Evolutionary conservation across 306 rosid genomes (phyloP), one percentile per base, ranked within the genome.

Genomic region (Pterocarpus santalinus): DNA sequence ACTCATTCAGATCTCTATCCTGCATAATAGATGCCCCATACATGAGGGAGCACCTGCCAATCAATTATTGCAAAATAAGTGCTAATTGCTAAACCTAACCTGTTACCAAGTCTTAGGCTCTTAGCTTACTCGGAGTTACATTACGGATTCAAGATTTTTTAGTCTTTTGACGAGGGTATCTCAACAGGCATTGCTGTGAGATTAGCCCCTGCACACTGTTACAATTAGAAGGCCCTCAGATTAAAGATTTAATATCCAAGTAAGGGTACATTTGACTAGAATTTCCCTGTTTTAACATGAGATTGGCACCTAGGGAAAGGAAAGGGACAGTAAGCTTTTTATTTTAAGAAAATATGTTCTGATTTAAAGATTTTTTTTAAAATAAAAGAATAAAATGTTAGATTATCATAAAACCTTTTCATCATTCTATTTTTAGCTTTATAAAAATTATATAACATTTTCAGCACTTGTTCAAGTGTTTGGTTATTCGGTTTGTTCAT

Each of bases 31-130:
- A 95, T 89, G 92, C 98, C 97, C 98, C 97, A 86, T 81, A 84
- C 72, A 88, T 72, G 89, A 90, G 89, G 98, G 98, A 93, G 97
- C 97, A 88, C 98, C 98, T 95, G 99, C 98, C 93, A 95, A 95
- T 95, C 98, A 95, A 90, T 93, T 90, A 88, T 82, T 75, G 94
- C 90, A 90, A 90, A 89, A 52, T 52, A 52, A 52, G 22, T 52
- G 58, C 58, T 93, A 93, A 93, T 95, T 88, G 94, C 91, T 86
- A 91, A 95, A 95, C 88, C 87, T 80, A 95, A 91, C 88, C 86
- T 78, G 91, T 88, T 82, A 82, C 75, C 87, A 62, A 87, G 77
- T 78, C 86, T 84, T 77, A 84, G 69, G 66, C 82, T 73, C 69
- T 84, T 73, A 80, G 86, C 53, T 47, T 43, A 83, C 87, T 52